Percentiles rank a stretch among this genome's conserved stretches.
Conservation (phyloP, 2,329 filamentous ascomycete genomes). For the Trichoderma pleuroti region DNA sequence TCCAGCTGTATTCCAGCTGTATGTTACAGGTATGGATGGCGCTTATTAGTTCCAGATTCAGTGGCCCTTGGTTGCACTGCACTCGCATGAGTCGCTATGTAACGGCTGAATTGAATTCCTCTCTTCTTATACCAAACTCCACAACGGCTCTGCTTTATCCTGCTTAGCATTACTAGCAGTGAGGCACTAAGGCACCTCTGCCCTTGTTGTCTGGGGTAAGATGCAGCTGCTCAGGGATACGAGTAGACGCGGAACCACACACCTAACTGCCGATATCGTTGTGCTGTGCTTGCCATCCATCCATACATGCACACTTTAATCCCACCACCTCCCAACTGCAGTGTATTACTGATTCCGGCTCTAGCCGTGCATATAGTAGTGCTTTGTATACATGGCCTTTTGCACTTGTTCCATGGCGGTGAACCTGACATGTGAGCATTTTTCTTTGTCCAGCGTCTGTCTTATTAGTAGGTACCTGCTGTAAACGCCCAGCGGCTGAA, state of each 20-base stretch:
- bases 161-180: too few relatives aligned
- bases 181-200: background rate
- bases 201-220: constrained; percentile 10
- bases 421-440: background rate
- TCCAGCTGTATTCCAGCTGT: too few relatives aligned
- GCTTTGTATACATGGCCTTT: background rate
- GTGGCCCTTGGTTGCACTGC: background rate
- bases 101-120: background rate
- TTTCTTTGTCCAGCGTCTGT: background rate
- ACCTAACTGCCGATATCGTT: background rate
- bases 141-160: background rate
- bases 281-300: background rate
- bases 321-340: background rate
- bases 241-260: background rate
- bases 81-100: background rate
- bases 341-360: background rate
- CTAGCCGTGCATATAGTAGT: background rate
- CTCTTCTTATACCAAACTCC: background rate
- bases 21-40: too few relatives aligned
- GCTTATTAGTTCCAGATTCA: background rate
- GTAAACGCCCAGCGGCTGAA: background rate
- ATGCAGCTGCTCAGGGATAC: background rate
- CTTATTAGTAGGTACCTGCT: too few relatives aligned
- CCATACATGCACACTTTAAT: background rate
- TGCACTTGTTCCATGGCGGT: background rate